Base-by-base conservation (phyloP, 2,329 filamentous ascomycete species). In the Diaporthe vaccinii region DNA sequence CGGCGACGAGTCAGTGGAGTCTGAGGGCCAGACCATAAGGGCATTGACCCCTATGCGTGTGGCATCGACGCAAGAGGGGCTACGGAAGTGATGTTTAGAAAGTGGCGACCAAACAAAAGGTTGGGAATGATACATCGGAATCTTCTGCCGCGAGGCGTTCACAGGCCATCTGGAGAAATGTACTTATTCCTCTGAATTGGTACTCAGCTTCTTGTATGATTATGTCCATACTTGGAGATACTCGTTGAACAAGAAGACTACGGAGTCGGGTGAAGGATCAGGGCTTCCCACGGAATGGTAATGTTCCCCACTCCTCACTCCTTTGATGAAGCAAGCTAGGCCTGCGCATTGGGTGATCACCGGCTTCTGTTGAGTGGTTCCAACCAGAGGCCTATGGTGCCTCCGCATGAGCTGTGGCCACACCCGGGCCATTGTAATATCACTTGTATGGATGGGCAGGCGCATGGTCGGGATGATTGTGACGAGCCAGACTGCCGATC, bases 61-160 rank as follows among this genome's bases (percentile, higher is more conserved):
- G 39, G 28, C 39, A 28, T 44, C 15, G 36, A 22, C 17, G n/a
- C 15, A 15, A 17, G 17, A 28, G 49, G 46, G 22, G 12, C 7
- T 10, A 12, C 15, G n/a, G 34, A 14, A 20, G 34, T 53, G 31
- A 39, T 31, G 36, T 28, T 8, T 41, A 44, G 46, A 41, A 31
- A 36, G 31, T 41, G 46, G 41, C 25, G 51, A 65, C 51, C 44
- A 4, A 58, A 14, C 36, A 57, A 74, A 59, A 61, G 34, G 28
- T 51, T 46, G 20, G 73, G 58, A 53, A 39, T 67, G 62, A 57
- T 51, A 57, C 53, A 39, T 44, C 44, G 62, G 62, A 59, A 44
- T 67, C 44, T 22, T 61, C 25, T 31, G 73, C 73, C 75, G 75
- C 75, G 46, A 76, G 75, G 73, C 73, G 53, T 57, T 41, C 20